Evolutionary conservation across 1,139 yeast genomes (phyloP).

Genomic region (Tardiomyces digboiensis): DNA sequence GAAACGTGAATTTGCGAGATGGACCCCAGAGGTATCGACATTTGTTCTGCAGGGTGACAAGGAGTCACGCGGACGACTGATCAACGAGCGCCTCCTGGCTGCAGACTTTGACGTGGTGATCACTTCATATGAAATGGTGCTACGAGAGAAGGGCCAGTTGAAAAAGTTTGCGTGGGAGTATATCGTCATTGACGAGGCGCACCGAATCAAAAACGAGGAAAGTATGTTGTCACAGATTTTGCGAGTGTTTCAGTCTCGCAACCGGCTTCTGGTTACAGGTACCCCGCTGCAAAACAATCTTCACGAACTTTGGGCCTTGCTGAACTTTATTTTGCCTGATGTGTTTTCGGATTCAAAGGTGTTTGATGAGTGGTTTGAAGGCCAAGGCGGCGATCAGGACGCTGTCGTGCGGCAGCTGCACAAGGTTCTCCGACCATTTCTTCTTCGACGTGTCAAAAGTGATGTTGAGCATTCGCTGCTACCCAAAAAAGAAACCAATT

Average conservation of each 20-base stretch:
- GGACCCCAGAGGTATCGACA: slow-evolving; percentile 96
- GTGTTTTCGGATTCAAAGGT: slow-evolving; percentile 89
- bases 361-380: slow-evolving; percentile 87
- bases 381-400: slow-evolving; percentile 43
- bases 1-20: slow-evolving; percentile 85
- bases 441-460: slow-evolving; percentile 80
- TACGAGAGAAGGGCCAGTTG: slow-evolving; percentile 75
- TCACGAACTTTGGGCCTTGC: slow-evolving; percentile 92
- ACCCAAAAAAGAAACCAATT: slow-evolving; percentile 83
- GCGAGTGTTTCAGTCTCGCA: slow-evolving; percentile 76
- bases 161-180: slow-evolving; percentile 91
- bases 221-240: slow-evolving; percentile 86
- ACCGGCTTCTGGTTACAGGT: slow-evolving; percentile 84
- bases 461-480: slow-evolving; percentile 88
- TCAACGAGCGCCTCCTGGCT: slow-evolving; percentile 48
- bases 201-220: slow-evolving; percentile 91
- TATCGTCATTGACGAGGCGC: slow-evolving; percentile 93
- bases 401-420: slow-evolving; percentile 78
- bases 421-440: slow-evolving; percentile 81
- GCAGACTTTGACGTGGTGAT: slow-evolving; percentile 88
- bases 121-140: slow-evolving; percentile 88
- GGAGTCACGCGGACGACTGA: slow-evolving; percentile 55
- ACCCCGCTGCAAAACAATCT: slow-evolving; percentile 92
- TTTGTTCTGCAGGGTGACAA: slow-evolving; percentile 82
- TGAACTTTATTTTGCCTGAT: slow-evolving; percentile 87